Percentiles rank a stretch among this genome's conserved stretches.
Evolutionary conservation across 1,284 basidiomycete species (phyloP).

Genomic region (Cryptococcus deneoformans): DNA sequence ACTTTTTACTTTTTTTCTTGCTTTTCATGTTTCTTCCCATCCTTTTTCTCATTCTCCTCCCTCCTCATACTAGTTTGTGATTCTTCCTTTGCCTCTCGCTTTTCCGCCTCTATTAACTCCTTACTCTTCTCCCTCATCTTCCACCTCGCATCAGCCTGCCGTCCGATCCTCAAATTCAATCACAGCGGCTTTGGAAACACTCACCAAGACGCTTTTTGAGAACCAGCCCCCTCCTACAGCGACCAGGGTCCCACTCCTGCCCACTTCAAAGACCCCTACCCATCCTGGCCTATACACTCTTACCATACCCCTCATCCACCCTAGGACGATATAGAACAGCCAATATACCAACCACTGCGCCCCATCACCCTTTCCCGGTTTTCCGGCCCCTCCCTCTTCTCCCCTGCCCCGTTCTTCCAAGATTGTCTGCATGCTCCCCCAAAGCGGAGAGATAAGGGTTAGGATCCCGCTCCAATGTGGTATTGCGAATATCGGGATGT

Average conservation of each 20-base stretch:
- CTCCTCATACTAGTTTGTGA: background rate
- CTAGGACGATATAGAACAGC: constrained; percentile 14
- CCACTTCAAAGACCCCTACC: constrained; percentile 14
- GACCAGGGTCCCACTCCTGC: constrained; percentile 12
- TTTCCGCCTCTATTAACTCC: constrained; percentile 3
- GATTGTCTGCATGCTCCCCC: constrained; percentile 10
- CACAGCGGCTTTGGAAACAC: background rate
- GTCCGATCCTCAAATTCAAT: background rate
- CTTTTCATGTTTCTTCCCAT: constrained; percentile 1
- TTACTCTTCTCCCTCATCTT: background rate
- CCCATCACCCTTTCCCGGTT: constrained; percentile 4
- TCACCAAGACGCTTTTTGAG: constrained; percentile 15
- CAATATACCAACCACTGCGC: constrained; percentile 22
- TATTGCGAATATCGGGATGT: constrained; percentile 15
- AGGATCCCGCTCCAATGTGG: constrained; percentile 17
- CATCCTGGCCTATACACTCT: constrained; percentile 14
- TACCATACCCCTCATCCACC: constrained; percentile 8
- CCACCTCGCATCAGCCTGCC: background rate
- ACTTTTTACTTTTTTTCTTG: background rate
- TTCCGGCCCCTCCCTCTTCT: background rate
- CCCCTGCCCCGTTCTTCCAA: background rate
- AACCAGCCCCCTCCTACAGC: constrained; percentile 22
- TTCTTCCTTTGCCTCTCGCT: constrained; percentile 1
- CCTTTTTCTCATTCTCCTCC: background rate
- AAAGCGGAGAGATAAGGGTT: constrained; percentile 20